Evolutionary conservation across 805 yeast genomes (phyloP).

Genomic region (Wickerhamiella australiensis): DNA sequence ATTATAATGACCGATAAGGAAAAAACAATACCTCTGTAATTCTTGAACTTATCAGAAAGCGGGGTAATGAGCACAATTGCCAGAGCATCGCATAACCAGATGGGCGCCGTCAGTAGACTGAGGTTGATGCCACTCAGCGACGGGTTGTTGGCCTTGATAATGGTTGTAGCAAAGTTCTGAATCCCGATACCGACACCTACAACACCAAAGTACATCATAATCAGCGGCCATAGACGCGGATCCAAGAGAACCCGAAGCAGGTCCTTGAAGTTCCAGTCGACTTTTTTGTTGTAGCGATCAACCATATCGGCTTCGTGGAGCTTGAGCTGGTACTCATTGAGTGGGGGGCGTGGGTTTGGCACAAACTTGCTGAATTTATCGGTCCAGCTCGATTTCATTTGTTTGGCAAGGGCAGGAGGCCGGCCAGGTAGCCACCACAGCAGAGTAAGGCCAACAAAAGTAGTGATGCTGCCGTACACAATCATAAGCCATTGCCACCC

Average conservation of each 20-base stretch:
- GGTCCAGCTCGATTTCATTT: neutral
- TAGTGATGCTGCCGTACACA: constrained; percentile 60
- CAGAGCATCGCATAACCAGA: constrained; percentile 74
- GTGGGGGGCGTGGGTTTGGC: constrained; percentile 23
- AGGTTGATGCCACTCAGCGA: constrained; percentile 50
- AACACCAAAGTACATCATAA: constrained; percentile 83
- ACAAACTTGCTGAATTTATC: constrained; percentile 10
- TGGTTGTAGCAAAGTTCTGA: constrained; percentile 73
- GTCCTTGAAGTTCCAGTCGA: constrained; percentile 50
- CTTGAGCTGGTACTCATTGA: constrained; percentile 39
- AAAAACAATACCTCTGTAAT: constrained; percentile 50
- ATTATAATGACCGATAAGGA: constrained; percentile 51
- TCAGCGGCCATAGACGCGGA: constrained; percentile 62
- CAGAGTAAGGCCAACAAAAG: constrained; percentile 48
- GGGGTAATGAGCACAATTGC: constrained; percentile 69
- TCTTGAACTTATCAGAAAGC: constrained; percentile 57
- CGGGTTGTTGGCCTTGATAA: constrained; percentile 55
- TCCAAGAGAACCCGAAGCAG: constrained; percentile 45
- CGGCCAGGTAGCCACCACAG: constrained; percentile 83
- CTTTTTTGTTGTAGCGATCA: constrained; percentile 34
- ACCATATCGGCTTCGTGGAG: constrained; percentile 53
- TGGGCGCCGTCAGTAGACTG: constrained; percentile 73
- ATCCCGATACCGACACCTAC: constrained; percentile 86
- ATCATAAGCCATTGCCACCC: constrained; percentile 87
- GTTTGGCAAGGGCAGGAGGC: constrained; percentile 32